A percentile compares a stretch with the other conserved stretches of the same genome.
phyloP scores from a whole-genome alignment of 805 yeast genomes.

The Metschnikowia santaceciliae region DNA sequence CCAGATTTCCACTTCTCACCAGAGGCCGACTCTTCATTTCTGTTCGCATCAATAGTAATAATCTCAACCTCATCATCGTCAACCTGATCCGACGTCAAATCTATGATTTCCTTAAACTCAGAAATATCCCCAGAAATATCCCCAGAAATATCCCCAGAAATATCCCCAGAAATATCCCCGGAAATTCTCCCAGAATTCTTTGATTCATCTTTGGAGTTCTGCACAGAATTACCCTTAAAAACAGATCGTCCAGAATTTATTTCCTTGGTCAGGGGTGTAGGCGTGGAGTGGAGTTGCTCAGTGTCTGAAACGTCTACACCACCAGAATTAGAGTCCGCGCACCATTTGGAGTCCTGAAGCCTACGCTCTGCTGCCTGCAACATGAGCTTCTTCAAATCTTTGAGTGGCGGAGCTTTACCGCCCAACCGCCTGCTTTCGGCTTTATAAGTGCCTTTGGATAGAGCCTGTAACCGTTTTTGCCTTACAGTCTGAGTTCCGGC shows the following conservation, averaged over 20 bases:
- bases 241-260: too few species aligned
- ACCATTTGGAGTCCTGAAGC: conserved; percentile 48
- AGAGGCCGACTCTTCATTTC: too few species aligned
- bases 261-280: too few species aligned
- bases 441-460: conserved; percentile 37
- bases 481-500: conserved; percentile 14
- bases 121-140: not conserved
- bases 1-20: too few species aligned
- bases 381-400: conserved; percentile 40
- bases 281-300: not conserved
- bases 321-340: conserved; percentile 23
- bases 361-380: conserved; percentile 64
- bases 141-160: not conserved
- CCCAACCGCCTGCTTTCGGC: conserved; percentile 37
- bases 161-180: too few species aligned
- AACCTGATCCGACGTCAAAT: conserved; percentile 13
- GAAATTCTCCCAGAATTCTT: not conserved
- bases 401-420: conserved; percentile 7
- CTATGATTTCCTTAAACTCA: conserved; percentile 12
- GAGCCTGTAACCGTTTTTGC: conserved; percentile 40
- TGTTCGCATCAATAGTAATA: conserved; percentile 11
- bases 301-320: conserved; percentile 18
- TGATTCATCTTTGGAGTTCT: too few species aligned
- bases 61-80: conserved; percentile 16
- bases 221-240: too few species aligned